These are phyloP conservation scores for Earliella scabrosa DNA, from an alignment of 1,284 basidiomycete genomes.

Conservation along the genomic window DNA sequence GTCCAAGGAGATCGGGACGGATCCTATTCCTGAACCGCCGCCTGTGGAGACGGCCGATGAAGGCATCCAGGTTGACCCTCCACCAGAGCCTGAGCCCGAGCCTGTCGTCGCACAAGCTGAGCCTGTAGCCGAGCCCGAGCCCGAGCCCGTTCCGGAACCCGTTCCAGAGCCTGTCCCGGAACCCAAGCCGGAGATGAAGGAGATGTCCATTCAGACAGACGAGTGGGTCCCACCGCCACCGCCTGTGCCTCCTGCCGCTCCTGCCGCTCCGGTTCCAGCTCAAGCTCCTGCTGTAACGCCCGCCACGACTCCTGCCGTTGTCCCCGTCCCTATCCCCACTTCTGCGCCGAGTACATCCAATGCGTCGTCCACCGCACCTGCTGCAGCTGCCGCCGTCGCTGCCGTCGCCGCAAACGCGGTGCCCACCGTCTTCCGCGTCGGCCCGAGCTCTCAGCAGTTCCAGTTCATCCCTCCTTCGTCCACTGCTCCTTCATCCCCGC, in stretches of 20 bases:
- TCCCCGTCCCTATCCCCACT: conserved; percentile 20
- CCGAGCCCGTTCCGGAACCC: conserved; percentile 43
- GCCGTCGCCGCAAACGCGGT: conserved; percentile 7
- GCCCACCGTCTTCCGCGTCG: conserved; percentile 45
- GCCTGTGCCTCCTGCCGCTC: conserved; percentile 36
- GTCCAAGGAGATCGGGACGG: conserved; percentile 36
- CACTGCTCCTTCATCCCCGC: not conserved
- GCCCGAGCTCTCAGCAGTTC: conserved; percentile 69
- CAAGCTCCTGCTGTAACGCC: conserved; percentile 23
- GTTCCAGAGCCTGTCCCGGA: conserved; percentile 23
- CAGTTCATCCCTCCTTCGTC: conserved; percentile 68
- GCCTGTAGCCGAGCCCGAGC: conserved; percentile 9
- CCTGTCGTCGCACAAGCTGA: not conserved
- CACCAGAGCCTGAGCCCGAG: conserved; percentile 50
- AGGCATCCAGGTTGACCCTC: conserved; percentile 29
- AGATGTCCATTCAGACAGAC: conserved; percentile 81
- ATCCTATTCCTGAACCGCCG: conserved; percentile 18
- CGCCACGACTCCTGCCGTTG: conserved; percentile 14
- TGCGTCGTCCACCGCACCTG: conserved; percentile 3
- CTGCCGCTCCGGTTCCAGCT: conserved; percentile 17
- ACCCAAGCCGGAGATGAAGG: conserved; percentile 64
- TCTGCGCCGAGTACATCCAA: conserved; percentile 16
- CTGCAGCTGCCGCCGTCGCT: conserved; percentile 22
- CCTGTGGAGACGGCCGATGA: conserved; percentile 15
- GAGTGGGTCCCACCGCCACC: conserved; percentile 56